These are phyloP conservation scores for Exophiala sideris DNA, from an alignment of 2,329 filamentous ascomycete species.

Conservation along the genomic window DNA sequence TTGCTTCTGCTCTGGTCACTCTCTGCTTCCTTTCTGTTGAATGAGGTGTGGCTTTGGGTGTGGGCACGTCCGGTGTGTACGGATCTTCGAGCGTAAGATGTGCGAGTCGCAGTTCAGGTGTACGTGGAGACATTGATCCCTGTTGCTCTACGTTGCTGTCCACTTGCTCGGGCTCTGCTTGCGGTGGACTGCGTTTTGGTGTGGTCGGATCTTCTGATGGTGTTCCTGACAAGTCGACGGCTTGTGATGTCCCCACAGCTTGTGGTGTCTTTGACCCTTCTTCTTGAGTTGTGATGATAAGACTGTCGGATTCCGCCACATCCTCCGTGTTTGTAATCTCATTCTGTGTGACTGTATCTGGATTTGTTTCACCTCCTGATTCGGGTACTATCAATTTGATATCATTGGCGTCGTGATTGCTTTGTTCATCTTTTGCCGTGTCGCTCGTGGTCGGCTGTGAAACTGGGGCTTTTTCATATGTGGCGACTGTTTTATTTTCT, in stretches of 20 bases:
- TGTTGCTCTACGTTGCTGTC: not conserved
- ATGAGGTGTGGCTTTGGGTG: conserved; percentile 24
- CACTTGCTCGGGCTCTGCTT: not conserved
- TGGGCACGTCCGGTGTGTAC: conserved; percentile 12
- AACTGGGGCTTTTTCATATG: not conserved
- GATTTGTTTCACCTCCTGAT: not conserved
- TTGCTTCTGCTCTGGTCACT: conserved; percentile 26
- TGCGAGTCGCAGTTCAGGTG: conserved; percentile 16
- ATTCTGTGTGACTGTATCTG: not conserved
- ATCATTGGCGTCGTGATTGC: not conserved
- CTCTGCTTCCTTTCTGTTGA: conserved; percentile 17
- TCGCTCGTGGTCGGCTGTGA: not conserved
- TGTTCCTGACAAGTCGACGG: not conserved
- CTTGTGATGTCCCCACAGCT: not conserved
- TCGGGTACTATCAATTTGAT: not conserved
- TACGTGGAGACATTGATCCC: not conserved
- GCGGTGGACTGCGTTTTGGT: not conserved
- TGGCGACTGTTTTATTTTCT: not conserved
- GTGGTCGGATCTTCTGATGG: not conserved
- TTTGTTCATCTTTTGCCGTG: not conserved
- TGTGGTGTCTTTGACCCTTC: too few species aligned
- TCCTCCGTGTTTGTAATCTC: too few species aligned
- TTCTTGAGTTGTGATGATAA: too few species aligned
- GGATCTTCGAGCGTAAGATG: conserved; percentile 18
- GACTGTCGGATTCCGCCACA: too few species aligned